phyloP scores from a whole-genome alignment of 441 rosid genomes.

The Breynia disticha region DNA sequence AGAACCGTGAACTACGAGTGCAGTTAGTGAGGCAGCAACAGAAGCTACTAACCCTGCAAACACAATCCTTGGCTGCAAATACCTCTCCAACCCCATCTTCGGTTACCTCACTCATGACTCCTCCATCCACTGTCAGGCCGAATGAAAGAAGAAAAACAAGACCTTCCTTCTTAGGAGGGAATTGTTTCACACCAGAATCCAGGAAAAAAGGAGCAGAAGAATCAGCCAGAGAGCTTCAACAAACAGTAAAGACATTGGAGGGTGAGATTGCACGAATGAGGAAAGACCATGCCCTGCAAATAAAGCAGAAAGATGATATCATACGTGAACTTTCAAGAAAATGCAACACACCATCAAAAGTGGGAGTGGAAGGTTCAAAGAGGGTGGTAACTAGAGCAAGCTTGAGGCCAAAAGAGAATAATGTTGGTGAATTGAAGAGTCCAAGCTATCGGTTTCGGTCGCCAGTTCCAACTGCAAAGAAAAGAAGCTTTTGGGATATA shows the following conservation, averaged over 20 bases:
- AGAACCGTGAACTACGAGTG: slow-evolving; percentile 67
- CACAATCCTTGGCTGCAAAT: slow-evolving; percentile 57
- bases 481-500: slow-evolving; percentile 92
- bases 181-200: slow-evolving; percentile 73
- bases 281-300: slow-evolving; percentile 54
- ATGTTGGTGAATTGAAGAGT: slow-evolving; percentile 50
- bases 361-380: slow-evolving; percentile 28
- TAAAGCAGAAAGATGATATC: slow-evolving; percentile 66
- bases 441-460: slow-evolving; percentile 72
- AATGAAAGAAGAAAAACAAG: slow-evolving; percentile 49
- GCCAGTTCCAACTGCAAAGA: slow-evolving; percentile 61
- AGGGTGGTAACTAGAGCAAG: slow-evolving; percentile 51
- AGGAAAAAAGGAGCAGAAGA: slow-evolving; percentile 47
- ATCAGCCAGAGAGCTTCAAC: slow-evolving; percentile 45
- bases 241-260: slow-evolving; percentile 53
- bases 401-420: slow-evolving; percentile 48
- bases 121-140: slow-evolving; percentile 52
- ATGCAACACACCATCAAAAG: slow-evolving; percentile 31
- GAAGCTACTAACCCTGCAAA: slow-evolving; percentile 58
- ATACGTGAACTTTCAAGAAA: slow-evolving; percentile 42
- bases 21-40: slow-evolving; percentile 71
- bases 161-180: slow-evolving; percentile 52
- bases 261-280: slow-evolving; percentile 64
- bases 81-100: slow-evolving; percentile 67
- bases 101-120: slow-evolving; percentile 53